Conservation (phyloP, 1,139 yeast genomes). For the Blastobotrys indianensis region DNA sequence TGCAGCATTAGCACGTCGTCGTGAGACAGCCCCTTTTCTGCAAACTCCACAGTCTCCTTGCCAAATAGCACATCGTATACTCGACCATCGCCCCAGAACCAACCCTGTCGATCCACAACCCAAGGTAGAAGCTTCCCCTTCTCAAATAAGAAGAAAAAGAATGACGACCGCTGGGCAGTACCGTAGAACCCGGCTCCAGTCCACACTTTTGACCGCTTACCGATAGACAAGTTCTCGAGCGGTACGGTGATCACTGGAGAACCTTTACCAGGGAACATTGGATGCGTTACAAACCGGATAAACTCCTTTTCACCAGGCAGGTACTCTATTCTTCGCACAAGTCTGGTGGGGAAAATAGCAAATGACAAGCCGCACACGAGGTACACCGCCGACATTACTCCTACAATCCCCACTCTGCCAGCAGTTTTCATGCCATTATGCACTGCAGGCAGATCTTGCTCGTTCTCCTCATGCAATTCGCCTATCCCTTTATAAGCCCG, state of each 20-base stretch:
- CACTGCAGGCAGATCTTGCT: slow-evolving; percentile 33
- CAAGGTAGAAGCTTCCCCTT: slow-evolving; percentile 53
- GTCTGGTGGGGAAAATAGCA: slow-evolving; percentile 55
- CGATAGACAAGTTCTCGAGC: slow-evolving; percentile 48
- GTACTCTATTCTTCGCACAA: slow-evolving; percentile 71
- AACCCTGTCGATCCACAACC: slow-evolving; percentile 79
- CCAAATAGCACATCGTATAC: slow-evolving; percentile 77
- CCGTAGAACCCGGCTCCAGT: slow-evolving; percentile 86
- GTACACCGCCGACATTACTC: slow-evolving; percentile 40
- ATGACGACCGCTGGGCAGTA: slow-evolving; percentile 66
- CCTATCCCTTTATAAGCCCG: slow-evolving; percentile 53
- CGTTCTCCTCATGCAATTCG: slow-evolving; percentile 56
- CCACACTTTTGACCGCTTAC: slow-evolving; percentile 64
- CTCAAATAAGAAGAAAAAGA: slow-evolving; percentile 68
- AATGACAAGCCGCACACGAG: slow-evolving; percentile 40
- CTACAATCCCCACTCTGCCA: slow-evolving; percentile 39
- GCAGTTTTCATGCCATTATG: slow-evolving; percentile 36
- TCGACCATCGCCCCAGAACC: slow-evolving; percentile 89
- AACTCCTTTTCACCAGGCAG: slow-evolving; percentile 52
- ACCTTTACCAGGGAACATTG: slow-evolving; percentile 66
- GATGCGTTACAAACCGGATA: slow-evolving; percentile 65
- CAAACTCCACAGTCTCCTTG: slow-evolving; percentile 65
- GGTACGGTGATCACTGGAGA: slow-evolving; percentile 73
- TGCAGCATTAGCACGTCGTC: slow-evolving; percentile 41
- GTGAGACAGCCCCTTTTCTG: slow-evolving; percentile 70